Base-by-base conservation (phyloP, 164 flowering plant genomes). In the Kingdonia uniflora region DNA sequence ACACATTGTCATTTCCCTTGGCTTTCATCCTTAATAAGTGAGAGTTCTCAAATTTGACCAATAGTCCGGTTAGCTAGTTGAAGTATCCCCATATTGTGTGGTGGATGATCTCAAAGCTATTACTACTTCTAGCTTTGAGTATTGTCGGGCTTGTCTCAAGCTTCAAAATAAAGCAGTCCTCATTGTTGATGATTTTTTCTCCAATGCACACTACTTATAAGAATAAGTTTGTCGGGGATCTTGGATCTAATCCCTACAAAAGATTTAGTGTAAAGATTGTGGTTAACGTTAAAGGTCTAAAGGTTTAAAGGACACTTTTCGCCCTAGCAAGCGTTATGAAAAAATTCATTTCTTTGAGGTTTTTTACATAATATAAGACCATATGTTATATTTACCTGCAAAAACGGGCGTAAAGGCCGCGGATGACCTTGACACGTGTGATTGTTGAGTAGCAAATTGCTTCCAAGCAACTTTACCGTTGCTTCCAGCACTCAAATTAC, bases 61-160 rank as follows among this genome's bases (percentile, higher is more conserved):
- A 67, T 0, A 86, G 78, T 0, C 97, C 97, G 0, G 95, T 77
- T 40, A 95, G 43, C 21, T 86, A 92, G 86, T 92, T 89, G 76
- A 89, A 89, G 76, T 80, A 80, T 1, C 97, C 95, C 89, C 87
- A 84, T 6, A 86, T 56, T 0, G 75, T 79, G 65, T 89, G 97
- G 68, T 75, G 82, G 24, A 80, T 58, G 44, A 80, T 71, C 44
- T 89, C 95, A 0, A 82, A 73, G 64, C 73, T 68, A 47, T 71
- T 45, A 10, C 80, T 77, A 65, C 88, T 75, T 38, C 88, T 81
- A 0, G 82, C 61, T 52, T 74, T 62, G 25, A 86, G 78, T 24
- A 65, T 60, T 11, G 50, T 54, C 2, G 72, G 5, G 44, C 67
- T 62, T 0, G 85, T 70, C 3, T 89, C 97, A 0, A 81, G 73